Evolutionary conservation across 169 alveolate genomes (phyloP).

Genomic region (Besnoitia besnoiti): DNA sequence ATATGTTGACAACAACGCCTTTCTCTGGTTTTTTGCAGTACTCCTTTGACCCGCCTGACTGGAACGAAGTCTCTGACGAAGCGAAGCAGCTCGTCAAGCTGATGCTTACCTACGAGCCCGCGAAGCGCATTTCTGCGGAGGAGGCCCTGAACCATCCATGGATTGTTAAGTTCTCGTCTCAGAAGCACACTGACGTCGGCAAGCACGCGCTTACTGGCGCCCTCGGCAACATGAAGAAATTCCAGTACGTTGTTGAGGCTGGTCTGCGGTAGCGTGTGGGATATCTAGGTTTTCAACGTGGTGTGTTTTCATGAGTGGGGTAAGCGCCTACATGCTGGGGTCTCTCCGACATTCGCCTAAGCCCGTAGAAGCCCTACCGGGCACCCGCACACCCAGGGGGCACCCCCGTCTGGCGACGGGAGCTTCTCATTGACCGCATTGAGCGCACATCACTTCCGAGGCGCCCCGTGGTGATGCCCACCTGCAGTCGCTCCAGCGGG

Average conservation of each 20-base stretch:
- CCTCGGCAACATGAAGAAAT: constrained; percentile 83
- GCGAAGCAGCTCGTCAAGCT: constrained; percentile 88
- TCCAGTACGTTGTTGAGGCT: constrained; percentile 79
- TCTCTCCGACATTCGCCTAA: no score
- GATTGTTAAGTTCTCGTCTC: constrained; percentile 81
- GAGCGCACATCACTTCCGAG: no score
- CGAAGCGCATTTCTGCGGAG: constrained; percentile 89
- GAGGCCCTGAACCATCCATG: constrained; percentile 91
- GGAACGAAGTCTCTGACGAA: constrained; percentile 86
- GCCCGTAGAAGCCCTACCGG: no score
- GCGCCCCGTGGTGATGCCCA: background rate
- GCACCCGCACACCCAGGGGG: no score
- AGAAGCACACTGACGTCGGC: constrained; percentile 75
- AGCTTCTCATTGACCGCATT: no score
- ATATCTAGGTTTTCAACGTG: no score
- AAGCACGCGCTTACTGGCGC: constrained; percentile 81
- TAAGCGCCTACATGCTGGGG: no score
- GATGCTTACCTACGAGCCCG: constrained; percentile 89
- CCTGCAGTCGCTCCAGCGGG: background rate
- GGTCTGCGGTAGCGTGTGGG: no score
- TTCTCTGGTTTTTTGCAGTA: constrained; percentile 53
- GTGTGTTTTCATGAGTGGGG: no score
- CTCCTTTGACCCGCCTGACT: constrained; percentile 78
- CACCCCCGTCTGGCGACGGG: no score
- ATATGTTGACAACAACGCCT: background rate